phyloP scores from a whole-genome alignment of 78 protist species.

The Emiliania huxleyi region DNA sequence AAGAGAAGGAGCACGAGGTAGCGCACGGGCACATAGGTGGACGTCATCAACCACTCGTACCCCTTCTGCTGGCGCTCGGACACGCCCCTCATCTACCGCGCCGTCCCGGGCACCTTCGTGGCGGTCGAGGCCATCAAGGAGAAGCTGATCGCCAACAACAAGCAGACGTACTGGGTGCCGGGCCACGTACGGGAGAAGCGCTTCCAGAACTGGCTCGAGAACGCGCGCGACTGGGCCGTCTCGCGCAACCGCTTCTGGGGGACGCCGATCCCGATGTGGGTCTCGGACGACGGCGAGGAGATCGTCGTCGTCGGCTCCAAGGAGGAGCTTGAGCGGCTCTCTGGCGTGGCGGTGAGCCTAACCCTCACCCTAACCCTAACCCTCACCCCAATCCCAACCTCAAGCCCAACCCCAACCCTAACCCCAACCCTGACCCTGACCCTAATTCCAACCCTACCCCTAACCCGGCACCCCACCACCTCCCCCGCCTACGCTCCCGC shows the following conservation, averaged over 20 bases:
- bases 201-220: slow-evolving; percentile 94
- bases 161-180: slow-evolving; percentile 90
- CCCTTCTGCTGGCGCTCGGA: slow-evolving; percentile 99
- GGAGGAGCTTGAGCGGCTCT: slow-evolving; percentile 81
- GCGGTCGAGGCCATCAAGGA: slow-evolving; percentile 84
- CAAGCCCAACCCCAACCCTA: too few species aligned
- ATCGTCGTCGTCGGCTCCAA: slow-evolving; percentile 80
- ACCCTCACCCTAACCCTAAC: too few species aligned
- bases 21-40: too few species aligned
- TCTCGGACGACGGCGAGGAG: slow-evolving; percentile 88
- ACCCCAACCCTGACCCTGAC: too few species aligned
- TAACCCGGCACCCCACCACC: too few species aligned
- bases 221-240: slow-evolving; percentile 90
- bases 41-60: slow-evolving; percentile 84
- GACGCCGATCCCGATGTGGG: slow-evolving; percentile 99
- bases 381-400: too few species aligned
- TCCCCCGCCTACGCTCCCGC: too few species aligned
- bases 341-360: too few species aligned
- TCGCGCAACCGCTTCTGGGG: slow-evolving; percentile 98
- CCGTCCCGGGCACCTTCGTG: slow-evolving; percentile 73
- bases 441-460: too few species aligned
- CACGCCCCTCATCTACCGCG: slow-evolving; percentile 51
- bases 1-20: too few species aligned
- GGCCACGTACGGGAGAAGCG: slow-evolving; percentile 78
- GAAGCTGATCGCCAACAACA: slow-evolving; percentile 80